Base-by-base conservation (phyloP, 768 basidiomycete genomes). In the Hypholoma sublateritium region DNA sequence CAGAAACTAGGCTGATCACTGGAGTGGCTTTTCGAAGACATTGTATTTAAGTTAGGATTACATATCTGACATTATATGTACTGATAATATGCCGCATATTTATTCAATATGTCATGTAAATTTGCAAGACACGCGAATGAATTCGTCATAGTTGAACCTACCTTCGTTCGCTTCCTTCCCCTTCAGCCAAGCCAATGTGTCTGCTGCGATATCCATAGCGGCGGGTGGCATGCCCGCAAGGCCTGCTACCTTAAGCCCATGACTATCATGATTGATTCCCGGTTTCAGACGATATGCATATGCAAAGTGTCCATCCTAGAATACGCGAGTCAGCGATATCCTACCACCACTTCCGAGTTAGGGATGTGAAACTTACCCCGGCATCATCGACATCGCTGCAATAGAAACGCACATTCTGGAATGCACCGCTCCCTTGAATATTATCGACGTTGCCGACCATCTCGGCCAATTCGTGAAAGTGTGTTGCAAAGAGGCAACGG, bases 401-500 rank as follows among this genome's bases (percentile, higher is more conserved):
- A 77, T 86, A 95, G 73, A 96, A 98, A 4, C 81, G 81, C 21
- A 96, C 83, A 6, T 80, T 81, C 5, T 70, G 60, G 72, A 89
- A 90, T 9, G 77, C 62, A 12, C 79, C 82, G 53, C 69, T 61
- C 6, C 79, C 80, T 47, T 60, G 68, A 50, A 76, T 66, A 55
- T 76, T 70, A 21, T 79, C 69, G 28, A 73, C 70, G 64, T 85
- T 85, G 0, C 88, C 86, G 17, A 98, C 76, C 82, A 98, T 86
- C 58, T 91, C 86, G 1, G 90, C 87, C 19, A 98, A 73, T 67
- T 98, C 95, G 69, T 98, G 95, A 67, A 97, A 98, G 72, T 99
- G 96, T n/a, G 96, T 99, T 6, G 96, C 96, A 67, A 98, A 99
- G 28, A 99, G 76, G n/a, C 92, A 81, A 16, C 94, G 84, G 67